phyloP scores from a whole-genome alignment of 176 grass and related monocot species.

The Musa acuminata region DNA sequence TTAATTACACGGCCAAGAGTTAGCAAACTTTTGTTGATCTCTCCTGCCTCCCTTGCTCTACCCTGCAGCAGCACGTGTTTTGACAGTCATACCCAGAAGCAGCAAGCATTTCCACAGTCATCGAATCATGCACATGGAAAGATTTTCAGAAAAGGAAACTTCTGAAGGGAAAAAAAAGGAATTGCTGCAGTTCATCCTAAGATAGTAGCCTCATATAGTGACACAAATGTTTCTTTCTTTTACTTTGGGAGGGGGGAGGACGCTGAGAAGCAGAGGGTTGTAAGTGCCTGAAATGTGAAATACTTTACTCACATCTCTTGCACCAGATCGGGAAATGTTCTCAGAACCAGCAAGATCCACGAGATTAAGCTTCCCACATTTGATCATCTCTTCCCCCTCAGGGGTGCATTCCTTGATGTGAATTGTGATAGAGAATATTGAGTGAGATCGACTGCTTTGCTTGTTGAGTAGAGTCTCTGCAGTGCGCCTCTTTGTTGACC shows the following conservation, averaged over 20 bases:
- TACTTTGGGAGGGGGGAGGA: too few relatives aligned
- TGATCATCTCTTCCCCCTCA: conserved; percentile 99
- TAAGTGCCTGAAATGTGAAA: neutral
- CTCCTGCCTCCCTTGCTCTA: conserved; percentile 97
- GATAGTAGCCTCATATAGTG: too few relatives aligned
- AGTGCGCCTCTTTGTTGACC: conserved; percentile 93
- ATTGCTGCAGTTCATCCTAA: too few relatives aligned
- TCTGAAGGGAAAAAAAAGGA: neutral
- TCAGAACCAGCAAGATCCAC: conserved; percentile 98
- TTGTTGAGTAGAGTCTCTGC: conserved; percentile 98
- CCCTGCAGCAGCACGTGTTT: conserved; percentile 48
- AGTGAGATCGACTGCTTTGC: conserved; percentile 97
- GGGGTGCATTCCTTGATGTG: conserved; percentile 95
- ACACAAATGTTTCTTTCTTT: too few relatives aligned
- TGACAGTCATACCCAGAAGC: neutral
- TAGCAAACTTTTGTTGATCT: conserved; percentile 98
- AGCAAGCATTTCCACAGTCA: neutral
- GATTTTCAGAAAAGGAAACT: neutral
- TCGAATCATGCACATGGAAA: neutral
- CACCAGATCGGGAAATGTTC: conserved; percentile 96
- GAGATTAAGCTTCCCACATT: conserved; percentile 99
- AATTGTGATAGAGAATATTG: conserved; percentile 98
- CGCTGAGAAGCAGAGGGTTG: too few relatives aligned
- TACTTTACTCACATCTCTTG: conserved; percentile 84
- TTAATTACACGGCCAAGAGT: conserved; percentile 98